phyloP scores from a whole-genome alignment of 2,329 filamentous ascomycete species.

The Amphichorda felina region DNA sequence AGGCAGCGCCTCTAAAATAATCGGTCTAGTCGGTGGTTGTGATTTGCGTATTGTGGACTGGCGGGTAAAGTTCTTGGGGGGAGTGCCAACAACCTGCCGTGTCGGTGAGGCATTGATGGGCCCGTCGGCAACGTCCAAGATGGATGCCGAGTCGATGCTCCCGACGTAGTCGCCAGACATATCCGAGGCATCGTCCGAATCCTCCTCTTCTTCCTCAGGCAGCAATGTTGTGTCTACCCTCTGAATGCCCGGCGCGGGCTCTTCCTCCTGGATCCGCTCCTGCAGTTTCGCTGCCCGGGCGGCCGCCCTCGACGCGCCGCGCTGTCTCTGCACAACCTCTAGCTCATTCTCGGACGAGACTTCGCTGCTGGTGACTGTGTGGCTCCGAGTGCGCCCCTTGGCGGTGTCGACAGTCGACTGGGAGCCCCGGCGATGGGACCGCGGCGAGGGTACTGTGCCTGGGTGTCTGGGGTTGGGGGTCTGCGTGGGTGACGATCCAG shows the following conservation, averaged over 20 bases:
- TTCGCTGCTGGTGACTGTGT: constrained; percentile 73
- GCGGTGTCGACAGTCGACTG: constrained; percentile 59
- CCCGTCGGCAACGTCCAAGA: constrained; percentile 53
- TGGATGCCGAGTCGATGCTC: constrained; percentile 59
- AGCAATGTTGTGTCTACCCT: constrained; percentile 37
- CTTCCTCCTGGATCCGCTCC: constrained; percentile 25
- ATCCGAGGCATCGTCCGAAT: constrained; percentile 50
- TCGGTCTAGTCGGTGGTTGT: constrained; percentile 40
- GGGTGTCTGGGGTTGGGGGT: constrained; percentile 40
- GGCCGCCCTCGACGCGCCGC: constrained; percentile 47
- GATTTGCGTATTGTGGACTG: constrained; percentile 54
- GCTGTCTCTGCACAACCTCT: constrained; percentile 53
- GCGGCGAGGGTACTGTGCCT: constrained; percentile 37
- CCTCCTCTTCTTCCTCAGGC: constrained; percentile 46
- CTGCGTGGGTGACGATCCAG: constrained; percentile 79
- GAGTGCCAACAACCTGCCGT: constrained; percentile 50
- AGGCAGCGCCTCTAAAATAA: constrained; percentile 53
- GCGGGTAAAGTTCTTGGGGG: constrained; percentile 46
- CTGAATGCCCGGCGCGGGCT: constrained; percentile 24
- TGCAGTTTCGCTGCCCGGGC: constrained; percentile 26
- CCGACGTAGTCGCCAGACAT: constrained; percentile 54
- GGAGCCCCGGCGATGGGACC: constrained; percentile 49
- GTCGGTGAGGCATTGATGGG: constrained; percentile 42
- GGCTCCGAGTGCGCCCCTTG: constrained; percentile 57
- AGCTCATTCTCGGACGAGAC: constrained; percentile 75